phyloP scores from a whole-genome alignment of 2,329 filamentous ascomycete genomes.

The Orbilia brochopaga region DNA sequence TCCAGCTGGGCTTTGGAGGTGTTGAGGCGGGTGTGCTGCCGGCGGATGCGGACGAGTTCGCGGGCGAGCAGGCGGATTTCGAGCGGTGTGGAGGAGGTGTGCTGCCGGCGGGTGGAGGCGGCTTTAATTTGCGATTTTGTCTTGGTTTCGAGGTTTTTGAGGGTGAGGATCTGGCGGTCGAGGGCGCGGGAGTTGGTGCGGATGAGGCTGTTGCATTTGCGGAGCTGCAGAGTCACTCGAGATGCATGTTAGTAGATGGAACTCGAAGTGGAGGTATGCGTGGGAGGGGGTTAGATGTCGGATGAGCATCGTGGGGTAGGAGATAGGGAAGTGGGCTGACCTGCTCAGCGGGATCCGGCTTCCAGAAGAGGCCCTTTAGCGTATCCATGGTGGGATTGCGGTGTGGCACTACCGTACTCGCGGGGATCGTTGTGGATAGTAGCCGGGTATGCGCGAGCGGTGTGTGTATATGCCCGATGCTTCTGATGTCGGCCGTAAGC shows the following conservation, averaged over 20 bases:
- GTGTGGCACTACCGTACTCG: not conserved
- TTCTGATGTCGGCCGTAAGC: too few relatives aligned
- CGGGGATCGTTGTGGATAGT: not conserved
- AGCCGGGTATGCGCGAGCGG: too few relatives aligned
- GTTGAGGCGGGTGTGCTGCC: constrained; percentile 73
- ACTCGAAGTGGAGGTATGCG: constrained; percentile 24
- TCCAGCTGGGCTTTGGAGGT: constrained; percentile 91
- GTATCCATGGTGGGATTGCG: constrained; percentile 78
- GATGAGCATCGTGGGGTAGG: too few relatives aligned
- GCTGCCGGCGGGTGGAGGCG: constrained; percentile 73
- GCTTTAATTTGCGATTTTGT: constrained; percentile 83
- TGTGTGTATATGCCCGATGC: too few relatives aligned
- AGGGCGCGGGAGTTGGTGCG: constrained; percentile 89
- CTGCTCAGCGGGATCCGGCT: constrained; percentile 91
- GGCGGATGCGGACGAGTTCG: constrained; percentile 83
- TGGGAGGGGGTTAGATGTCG: constrained; percentile 21
- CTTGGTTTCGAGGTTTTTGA: constrained; percentile 80
- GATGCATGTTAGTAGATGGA: constrained; percentile 18
- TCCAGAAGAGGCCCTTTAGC: constrained; percentile 83
- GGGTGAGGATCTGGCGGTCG: constrained; percentile 84
- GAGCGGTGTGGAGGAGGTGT: constrained; percentile 76
- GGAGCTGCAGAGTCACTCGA: constrained; percentile 67
- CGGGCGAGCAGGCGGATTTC: constrained; percentile 88
- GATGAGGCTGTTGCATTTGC: constrained; percentile 92
- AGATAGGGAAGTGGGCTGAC: constrained; percentile 62